Base-by-base conservation (phyloP, 495 filamentous ascomycete genomes). In the Podospora anserina region DNA sequence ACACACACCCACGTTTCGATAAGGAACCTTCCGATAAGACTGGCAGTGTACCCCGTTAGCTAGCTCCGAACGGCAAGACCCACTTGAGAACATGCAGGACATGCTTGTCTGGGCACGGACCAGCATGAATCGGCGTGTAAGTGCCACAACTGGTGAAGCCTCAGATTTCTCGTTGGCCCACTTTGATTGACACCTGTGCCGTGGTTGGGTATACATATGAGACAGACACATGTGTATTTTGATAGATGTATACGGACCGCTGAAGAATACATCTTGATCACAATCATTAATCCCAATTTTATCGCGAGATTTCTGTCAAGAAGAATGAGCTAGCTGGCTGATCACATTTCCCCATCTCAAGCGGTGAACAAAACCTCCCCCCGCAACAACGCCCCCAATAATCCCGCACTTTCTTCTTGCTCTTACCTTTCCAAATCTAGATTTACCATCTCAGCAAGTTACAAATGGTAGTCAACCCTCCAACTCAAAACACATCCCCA, bases 21-120 rank as follows among this genome's bases (percentile, higher is more conserved):
- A 59, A 59, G 7, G 56, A 23, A 23, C 23, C 56, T 59, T 59
- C 4, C 19, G 23, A 28, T 30, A 61, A 28, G 59, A 5, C 7
- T 26, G 20, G 23, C 7, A 32, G 7, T 5, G 30, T 27, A 16
- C 30, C 26, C 30, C 30, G n/a, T 4, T 61, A 18, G 16, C 11
- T 61, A 18, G 16, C 26, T 61, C 59, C 26, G 59, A 26, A 61
- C 59, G 59, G 59, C 32, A 18, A 63, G 61, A 60, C 71, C 71
- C 75, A 19, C 55, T 15, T 4, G 5, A 58, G 39, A 49, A 49
- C 39, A 58, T 58, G 55, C 55, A 58, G 23, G 55, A 9, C 55
- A 58, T 58, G 55, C 55, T 58, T 58, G 55, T 58, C 55, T 58
- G 55, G n/a, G 55, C 55, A 58, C 55, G 19, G 55, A 58, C 55